Conservation (phyloP, 768 basidiomycete species). For the Exsudoporus frostii region DNA sequence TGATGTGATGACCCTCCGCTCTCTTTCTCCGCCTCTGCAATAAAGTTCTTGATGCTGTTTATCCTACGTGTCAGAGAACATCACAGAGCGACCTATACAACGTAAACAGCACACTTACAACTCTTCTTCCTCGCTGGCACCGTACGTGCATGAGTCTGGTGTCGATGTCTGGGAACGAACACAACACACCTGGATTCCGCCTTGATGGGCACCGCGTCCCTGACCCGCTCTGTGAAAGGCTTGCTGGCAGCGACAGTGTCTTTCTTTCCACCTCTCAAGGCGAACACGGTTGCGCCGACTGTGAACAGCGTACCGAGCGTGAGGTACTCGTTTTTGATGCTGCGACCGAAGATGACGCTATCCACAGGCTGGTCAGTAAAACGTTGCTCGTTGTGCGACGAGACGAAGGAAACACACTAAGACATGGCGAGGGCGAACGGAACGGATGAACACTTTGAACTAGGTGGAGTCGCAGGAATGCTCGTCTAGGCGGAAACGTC, state of each 20-base stretch:
- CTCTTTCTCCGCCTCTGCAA: constrained; percentile 81
- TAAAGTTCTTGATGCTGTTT: constrained; percentile 74
- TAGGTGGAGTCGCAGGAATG: background rate
- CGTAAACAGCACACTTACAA: constrained; percentile 55
- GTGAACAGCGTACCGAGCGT: constrained; percentile 64
- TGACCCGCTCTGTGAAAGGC: constrained; percentile 53
- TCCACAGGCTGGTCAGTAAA: constrained; percentile 2
- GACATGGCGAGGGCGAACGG: constrained; percentile 36
- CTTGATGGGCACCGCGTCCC: constrained; percentile 59
- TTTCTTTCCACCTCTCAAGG: constrained; percentile 57
- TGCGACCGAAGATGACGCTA: constrained; percentile 77
- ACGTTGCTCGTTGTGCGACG: background rate
- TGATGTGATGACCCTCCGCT: constrained; percentile 40
- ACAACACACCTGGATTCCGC: constrained; percentile 65
- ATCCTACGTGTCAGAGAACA: constrained; percentile 44
- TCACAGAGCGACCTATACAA: constrained; percentile 21
- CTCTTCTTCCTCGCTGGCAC: constrained; percentile 79
- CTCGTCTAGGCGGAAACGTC: constrained; percentile 14
- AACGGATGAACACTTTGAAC: background rate
- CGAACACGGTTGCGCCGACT: constrained; percentile 51
- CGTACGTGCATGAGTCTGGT: constrained; percentile 6
- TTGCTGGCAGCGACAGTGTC: constrained; percentile 37
- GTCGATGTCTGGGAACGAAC: background rate
- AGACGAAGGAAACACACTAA: constrained; percentile 34
- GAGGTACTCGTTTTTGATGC: constrained; percentile 79